Evolutionary conservation across 2,329 filamentous ascomycete species (phyloP).

Genomic region (Polytolypa hystricis): DNA sequence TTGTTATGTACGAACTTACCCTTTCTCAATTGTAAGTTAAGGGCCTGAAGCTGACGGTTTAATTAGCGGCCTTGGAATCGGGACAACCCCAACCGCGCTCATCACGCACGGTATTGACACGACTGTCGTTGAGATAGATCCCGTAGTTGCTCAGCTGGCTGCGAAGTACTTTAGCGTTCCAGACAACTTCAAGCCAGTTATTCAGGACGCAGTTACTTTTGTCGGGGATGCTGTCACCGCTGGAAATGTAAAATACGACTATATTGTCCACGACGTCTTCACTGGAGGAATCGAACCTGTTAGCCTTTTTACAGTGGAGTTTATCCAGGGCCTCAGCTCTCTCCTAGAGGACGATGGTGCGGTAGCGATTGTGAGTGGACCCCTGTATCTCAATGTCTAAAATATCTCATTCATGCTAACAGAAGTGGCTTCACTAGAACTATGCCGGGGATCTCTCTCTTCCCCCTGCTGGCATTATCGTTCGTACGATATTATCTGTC

Average conservation of each 20-base stretch:
- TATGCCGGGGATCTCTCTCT: conserved; percentile 82
- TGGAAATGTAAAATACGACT: conserved; percentile 56
- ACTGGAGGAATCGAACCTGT: conserved; percentile 90
- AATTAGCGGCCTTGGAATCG: conserved; percentile 72
- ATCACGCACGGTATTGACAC: conserved; percentile 83
- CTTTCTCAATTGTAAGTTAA: conserved; percentile 1
- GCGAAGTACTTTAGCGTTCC: conserved; percentile 71
- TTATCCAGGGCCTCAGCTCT: conserved; percentile 57
- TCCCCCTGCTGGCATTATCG: conserved; percentile 63
- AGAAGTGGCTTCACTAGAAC: conserved; percentile 46
- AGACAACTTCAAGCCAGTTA: conserved; percentile 63
- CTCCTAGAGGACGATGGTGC: conserved; percentile 69
- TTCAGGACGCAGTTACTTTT: conserved; percentile 71
- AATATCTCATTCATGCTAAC: conserved; percentile 2
- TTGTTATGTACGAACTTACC: conserved; percentile 60
- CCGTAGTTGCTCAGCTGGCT: conserved; percentile 74
- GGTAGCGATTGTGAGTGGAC: conserved; percentile 65
- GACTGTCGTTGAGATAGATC: conserved; percentile 90
- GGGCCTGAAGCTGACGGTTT: too few species aligned
- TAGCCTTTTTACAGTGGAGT: conserved; percentile 75
- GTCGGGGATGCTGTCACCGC: conserved; percentile 40
- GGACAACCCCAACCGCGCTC: conserved; percentile 77
- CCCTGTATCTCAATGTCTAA: neutral
- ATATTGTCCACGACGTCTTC: conserved; percentile 96
- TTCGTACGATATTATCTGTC: conserved; percentile 68